Conservation (phyloP, 2,329 filamentous ascomycete species). For the Calonectria pauciramosa region DNA sequence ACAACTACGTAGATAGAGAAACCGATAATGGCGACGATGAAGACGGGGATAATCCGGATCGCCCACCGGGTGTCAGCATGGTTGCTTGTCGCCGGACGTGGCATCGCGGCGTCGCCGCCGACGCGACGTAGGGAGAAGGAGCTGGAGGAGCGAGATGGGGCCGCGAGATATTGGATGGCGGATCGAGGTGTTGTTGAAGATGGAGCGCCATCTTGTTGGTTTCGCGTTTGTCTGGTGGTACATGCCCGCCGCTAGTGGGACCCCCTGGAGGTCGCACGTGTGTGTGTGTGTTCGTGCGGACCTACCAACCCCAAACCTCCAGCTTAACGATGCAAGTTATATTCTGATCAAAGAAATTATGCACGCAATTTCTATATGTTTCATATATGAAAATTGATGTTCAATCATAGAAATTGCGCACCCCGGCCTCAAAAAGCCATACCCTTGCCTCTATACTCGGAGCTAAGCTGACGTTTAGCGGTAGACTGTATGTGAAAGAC, state of each 20-base stretch:
- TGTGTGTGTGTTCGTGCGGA: neutral
- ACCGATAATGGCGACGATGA: constrained; percentile 75
- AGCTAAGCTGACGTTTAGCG: neutral
- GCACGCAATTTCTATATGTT: neutral
- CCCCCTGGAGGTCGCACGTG: neutral
- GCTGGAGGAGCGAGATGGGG: neutral
- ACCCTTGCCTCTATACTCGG: neutral
- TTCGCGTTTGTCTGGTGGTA: neutral
- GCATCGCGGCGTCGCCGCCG: constrained; percentile 51
- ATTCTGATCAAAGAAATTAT: neutral
- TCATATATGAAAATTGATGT: neutral
- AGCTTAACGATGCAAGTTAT: neutral
- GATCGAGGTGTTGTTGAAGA: constrained; percentile 1
- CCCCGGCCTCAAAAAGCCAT: neutral
- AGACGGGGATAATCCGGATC: constrained; percentile 74
- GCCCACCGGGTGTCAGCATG: constrained; percentile 50
- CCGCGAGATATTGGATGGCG: neutral
- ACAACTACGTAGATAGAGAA: constrained; percentile 82
- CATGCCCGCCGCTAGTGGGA: neutral
- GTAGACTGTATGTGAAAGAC: neutral
- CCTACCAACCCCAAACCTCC: neutral
- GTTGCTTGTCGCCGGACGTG: constrained; percentile 44
- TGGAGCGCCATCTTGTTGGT: neutral
- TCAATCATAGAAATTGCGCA: neutral
- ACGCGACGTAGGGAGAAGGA: constrained; percentile 24